Conservation (phyloP, 2,329 filamentous ascomycete species). For the Neonectria sp. region DNA sequence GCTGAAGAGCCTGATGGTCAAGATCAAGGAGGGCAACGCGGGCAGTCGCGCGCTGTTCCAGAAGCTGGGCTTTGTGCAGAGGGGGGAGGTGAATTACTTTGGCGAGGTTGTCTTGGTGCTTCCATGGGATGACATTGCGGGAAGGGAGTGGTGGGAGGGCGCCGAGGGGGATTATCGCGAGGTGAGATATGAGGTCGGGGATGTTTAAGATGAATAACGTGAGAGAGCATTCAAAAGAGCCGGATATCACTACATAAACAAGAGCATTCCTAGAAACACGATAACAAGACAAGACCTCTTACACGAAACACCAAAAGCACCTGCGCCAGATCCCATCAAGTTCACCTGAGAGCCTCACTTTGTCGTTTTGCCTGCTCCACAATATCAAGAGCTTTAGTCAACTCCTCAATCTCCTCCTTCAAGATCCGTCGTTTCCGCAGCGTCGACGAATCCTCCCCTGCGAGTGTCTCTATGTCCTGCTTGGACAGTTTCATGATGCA, state of each 20-base stretch:
- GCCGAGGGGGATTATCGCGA: constrained; percentile 41
- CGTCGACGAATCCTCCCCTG: constrained; percentile 38
- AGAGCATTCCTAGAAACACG: not conserved
- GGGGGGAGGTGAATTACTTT: constrained; percentile 72
- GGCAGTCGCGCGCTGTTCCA: constrained; percentile 67
- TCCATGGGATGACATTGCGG: constrained; percentile 46
- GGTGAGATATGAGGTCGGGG: constrained; percentile 37
- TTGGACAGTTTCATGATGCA: constrained; percentile 29
- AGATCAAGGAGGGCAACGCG: constrained; percentile 71
- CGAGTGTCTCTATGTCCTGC: constrained; percentile 30
- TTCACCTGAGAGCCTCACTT: constrained; percentile 18
- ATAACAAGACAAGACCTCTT: not conserved
- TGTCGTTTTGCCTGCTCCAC: constrained; percentile 37
- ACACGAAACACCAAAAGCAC: not conserved
- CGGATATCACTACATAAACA: not conserved
- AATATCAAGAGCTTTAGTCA: constrained; percentile 23
- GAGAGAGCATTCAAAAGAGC: not conserved
- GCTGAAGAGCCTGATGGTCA: constrained; percentile 64
- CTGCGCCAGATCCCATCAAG: not conserved
- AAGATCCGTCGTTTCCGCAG: constrained; percentile 21
- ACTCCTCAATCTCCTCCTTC: constrained; percentile 13
- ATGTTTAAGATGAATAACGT: not conserved
- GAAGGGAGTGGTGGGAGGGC: constrained; percentile 43
- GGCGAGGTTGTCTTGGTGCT: constrained; percentile 70
- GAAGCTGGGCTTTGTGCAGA: constrained; percentile 66